Conservation (phyloP, 768 basidiomycete genomes). For the Tremella yokohamensis region DNA sequence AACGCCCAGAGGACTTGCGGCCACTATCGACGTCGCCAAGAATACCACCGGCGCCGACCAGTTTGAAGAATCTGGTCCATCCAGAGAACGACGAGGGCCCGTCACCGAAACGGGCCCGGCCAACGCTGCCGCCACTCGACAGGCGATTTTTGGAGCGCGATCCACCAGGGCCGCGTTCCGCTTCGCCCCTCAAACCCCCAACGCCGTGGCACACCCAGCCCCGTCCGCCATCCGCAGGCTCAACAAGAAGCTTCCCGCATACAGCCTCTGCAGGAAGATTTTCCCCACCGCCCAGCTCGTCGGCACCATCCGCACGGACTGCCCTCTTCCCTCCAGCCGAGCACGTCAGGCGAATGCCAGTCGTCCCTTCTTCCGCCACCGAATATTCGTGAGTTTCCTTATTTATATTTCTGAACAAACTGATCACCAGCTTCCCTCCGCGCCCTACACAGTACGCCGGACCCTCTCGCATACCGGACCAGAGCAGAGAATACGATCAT, state of each 20-base stretch:
- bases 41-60: too few species aligned
- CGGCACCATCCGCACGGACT: conserved; percentile 5
- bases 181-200: background rate
- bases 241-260: background rate
- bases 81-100: background rate
- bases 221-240: background rate
- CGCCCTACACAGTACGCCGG: background rate
- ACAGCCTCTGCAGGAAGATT: background rate
- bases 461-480: too few species aligned
- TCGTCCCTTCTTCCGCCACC: background rate
- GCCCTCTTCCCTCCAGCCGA: background rate
- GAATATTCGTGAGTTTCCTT: background rate
- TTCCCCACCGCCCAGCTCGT: background rate
- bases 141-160: background rate
- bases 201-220: conserved; percentile 1
- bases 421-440: background rate
- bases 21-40: too few species aligned
- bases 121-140: background rate
- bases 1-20: too few species aligned
- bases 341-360: background rate
- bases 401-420: background rate
- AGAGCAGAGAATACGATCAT: too few species aligned
- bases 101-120: background rate
- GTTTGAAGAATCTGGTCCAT: too few species aligned
- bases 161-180: background rate